Base-by-base conservation (phyloP, 2,329 filamentous ascomycete species). In the Apiospora koreana region DNA sequence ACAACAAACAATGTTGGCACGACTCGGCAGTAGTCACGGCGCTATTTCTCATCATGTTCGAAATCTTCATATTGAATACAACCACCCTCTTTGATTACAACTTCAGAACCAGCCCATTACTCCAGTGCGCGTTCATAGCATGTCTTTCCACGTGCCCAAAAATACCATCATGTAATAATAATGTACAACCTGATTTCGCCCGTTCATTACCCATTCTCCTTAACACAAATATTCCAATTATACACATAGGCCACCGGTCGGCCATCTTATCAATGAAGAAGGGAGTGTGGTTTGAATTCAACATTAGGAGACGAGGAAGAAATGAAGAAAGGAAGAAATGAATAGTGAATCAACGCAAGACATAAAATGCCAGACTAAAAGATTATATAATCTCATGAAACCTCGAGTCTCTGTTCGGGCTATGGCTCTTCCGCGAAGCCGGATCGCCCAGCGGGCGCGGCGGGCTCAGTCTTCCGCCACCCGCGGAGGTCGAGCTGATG, bases 301-400 rank as follows among this genome's bases (percentile, higher is more conserved):
- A 35, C n/a, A 58, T 35, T 58, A 58, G 16, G 10, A 21, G 31
- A 62, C 9, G 31, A 62, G 21, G 31, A 14, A n/a, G 18, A 31
- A 6, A 38, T 14, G 9, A 21, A 2, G 5, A 58, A 12, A 16
- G 5, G 31, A 38, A 38, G 28, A 14, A 62, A 18, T 23, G 25
- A 23, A 48, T 8, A 23, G 12, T 16, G 25, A 31, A n/a, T n/a
- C n/a, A n/a, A n/a, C n/a, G 25, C 8, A 54, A 50, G 5, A 23
- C 14, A 28, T 23, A 12, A 18, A 4, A 25, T 54, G 5, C 23
- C 12, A 28, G 2, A 38, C 54, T 38, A 38, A 28, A 10, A 21
- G 38, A 38, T 74, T 65, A 78, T 69, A 91, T 84, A 72, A 87
- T 86, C 80, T 92, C 89, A 65, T 82, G 82, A 73, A 92, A 92